Evolutionary conservation across 176 grass and related monocot species (phyloP).

Genomic region (Zoysia japonica): DNA sequence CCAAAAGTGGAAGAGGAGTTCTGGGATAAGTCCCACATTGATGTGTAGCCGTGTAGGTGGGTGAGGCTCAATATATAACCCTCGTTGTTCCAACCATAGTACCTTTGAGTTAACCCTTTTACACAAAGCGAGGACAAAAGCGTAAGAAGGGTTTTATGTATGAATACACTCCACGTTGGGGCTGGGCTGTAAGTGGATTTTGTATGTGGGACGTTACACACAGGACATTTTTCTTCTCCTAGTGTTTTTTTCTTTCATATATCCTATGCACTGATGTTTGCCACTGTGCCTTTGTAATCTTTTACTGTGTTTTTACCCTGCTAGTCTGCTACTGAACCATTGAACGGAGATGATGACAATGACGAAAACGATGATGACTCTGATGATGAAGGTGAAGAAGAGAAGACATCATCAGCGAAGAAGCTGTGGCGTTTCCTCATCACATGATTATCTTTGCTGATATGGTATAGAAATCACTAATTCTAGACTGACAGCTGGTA

Average conservation of each 20-base stretch:
- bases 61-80: no score
- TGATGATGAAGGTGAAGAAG: conserved; percentile 61
- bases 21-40: no score
- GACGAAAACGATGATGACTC: conserved; percentile 35
- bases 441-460: conserved; percentile 42
- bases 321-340: conserved; percentile 49
- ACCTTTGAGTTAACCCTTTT: no score
- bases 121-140: no score
- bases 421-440: conserved; percentile 93
- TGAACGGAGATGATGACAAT: conserved; percentile 35
- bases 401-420: conserved; percentile 57
- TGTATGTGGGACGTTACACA: no score
- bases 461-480: conserved; percentile 43
- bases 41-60: no score
- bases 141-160: no score
- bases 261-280: background rate
- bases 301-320: conserved; percentile 24
- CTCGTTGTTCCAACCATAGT: no score
- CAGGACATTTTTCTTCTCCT: background rate
- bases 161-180: no score
- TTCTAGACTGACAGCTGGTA: conserved; percentile 46
- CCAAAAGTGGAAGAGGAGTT: no score
- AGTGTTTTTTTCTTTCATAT: background rate
- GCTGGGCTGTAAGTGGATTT: no score
- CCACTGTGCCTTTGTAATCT: background rate